Conservation (phyloP, 2,329 filamentous ascomycete genomes). For the Sarocladiaceae sp. region DNA sequence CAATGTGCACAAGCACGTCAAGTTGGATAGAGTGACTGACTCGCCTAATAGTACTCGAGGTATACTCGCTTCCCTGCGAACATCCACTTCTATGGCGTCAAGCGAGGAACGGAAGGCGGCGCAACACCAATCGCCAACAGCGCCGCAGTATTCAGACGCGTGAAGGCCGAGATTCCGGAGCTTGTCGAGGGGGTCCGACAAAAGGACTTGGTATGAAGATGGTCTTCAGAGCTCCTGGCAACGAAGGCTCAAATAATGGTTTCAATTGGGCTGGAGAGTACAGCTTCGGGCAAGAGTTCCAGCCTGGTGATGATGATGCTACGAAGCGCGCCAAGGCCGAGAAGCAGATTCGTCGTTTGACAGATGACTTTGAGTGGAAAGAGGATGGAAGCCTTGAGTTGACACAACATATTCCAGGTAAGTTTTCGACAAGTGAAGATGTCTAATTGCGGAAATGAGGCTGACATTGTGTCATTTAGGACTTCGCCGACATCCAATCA, state of each 20-base stretch:
- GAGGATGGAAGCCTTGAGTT: conserved; percentile 1
- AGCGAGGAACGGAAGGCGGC: background rate
- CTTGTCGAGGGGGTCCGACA: conserved; percentile 14
- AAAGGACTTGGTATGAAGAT: conserved; percentile 17
- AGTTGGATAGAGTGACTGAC: too few species aligned
- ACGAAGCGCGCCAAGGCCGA: background rate
- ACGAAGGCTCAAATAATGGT: conserved; percentile 14
- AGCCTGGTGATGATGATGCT: background rate
- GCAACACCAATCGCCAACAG: background rate
- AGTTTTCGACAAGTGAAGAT: background rate
- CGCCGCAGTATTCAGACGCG: background rate
- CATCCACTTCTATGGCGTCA: background rate
- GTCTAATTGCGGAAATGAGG: background rate
- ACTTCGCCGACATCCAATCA: background rate
- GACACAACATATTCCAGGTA: background rate
- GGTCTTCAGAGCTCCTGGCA: conserved; percentile 16
- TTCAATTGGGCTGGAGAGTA: conserved; percentile 13
- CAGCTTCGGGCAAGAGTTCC: conserved; percentile 1
- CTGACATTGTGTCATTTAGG: background rate
- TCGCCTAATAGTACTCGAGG: background rate
- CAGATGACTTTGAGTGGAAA: background rate
- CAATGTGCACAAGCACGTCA: too few species aligned
- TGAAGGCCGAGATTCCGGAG: conserved; percentile 13
- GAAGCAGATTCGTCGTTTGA: background rate
- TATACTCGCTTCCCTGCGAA: background rate